These are phyloP conservation scores for Centrapalus pauciflorus DNA, from an alignment of 129 eudicot species.

Conservation along the genomic window DNA sequence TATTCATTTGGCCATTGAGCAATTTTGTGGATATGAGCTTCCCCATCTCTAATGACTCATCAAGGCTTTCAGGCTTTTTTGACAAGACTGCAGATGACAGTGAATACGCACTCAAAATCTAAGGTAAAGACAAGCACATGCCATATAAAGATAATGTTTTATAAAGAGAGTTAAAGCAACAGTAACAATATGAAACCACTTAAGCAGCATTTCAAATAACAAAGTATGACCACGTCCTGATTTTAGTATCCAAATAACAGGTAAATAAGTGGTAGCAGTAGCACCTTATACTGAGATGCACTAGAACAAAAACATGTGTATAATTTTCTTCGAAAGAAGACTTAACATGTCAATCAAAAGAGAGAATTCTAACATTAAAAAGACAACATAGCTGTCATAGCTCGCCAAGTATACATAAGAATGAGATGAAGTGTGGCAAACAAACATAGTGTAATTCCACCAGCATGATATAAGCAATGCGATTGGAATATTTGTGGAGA, in stretches of 20 bases:
- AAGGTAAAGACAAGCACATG: not conserved
- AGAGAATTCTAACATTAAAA: not conserved
- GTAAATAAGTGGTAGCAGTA: not conserved
- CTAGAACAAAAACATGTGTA: not conserved
- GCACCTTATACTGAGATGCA: not conserved
- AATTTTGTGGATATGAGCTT: conserved; percentile 50
- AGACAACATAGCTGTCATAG: not conserved
- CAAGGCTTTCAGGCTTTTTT: conserved; percentile 52
- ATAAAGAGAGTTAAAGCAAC: not conserved
- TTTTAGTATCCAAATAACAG: not conserved
- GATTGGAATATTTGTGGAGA: not conserved
- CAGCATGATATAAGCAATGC: not conserved
- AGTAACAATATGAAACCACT: not conserved
- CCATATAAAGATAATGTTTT: not conserved
- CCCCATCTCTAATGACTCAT: conserved; percentile 62
- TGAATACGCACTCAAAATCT: conserved; percentile 73
- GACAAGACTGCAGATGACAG: conserved; percentile 67
- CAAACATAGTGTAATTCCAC: not conserved
- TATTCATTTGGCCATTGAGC: conserved; percentile 57
- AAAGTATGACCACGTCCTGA: not conserved
- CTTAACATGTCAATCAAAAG: not conserved
- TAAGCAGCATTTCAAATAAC: not conserved
- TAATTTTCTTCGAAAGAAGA: not conserved
- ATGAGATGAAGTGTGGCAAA: not conserved
- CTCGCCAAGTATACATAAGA: not conserved